phyloP scores from a whole-genome alignment of 129 eudicot genomes.

The Solidago caesia region DNA sequence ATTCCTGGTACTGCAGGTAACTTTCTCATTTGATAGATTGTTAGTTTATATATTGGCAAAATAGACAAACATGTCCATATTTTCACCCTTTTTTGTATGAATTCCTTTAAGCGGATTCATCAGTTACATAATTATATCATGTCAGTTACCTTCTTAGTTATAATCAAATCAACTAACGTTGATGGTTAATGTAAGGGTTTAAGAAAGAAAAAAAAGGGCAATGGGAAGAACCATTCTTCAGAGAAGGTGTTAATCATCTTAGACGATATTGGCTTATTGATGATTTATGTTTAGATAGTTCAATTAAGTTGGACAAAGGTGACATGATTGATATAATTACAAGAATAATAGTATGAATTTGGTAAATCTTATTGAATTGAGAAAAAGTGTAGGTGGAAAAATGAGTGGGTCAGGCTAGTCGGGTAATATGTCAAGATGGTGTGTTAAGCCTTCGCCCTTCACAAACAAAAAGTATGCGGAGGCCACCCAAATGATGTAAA shows the following conservation, averaged over 20 bases:
- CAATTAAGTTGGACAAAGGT: neutral
- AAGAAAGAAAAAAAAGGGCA: neutral
- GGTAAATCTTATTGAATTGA: neutral
- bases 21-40: neutral
- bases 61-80: neutral
- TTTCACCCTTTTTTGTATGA: neutral
- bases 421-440: neutral
- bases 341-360: neutral
- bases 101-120: neutral
- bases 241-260: neutral
- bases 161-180: slow-evolving; percentile 13
- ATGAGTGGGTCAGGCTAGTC: neutral
- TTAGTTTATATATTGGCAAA: neutral
- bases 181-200: slow-evolving; percentile 14
- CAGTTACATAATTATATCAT: neutral
- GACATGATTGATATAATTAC: neutral
- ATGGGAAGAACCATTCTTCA: neutral
- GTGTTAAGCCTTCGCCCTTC: too few species aligned
- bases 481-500: neutral
- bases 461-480: too few species aligned
- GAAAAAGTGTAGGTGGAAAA: neutral
- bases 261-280: neutral
- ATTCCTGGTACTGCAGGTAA: slow-evolving; percentile 38
- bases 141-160: neutral
- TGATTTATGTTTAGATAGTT: neutral